Conservation (phyloP, 306 rosid species). For the Fragaria iinumae region DNA sequence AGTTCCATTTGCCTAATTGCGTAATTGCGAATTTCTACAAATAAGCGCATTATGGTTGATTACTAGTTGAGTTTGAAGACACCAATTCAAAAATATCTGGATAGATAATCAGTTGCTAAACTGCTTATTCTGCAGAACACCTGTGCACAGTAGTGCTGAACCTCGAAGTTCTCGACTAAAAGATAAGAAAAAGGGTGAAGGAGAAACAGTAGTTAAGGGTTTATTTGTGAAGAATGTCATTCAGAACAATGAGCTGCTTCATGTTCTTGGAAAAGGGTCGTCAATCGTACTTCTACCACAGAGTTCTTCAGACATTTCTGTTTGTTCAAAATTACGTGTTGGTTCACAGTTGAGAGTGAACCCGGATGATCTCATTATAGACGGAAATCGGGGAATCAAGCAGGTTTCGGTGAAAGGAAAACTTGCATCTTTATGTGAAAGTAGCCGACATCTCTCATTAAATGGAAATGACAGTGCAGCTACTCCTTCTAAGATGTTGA, state of each 20-base stretch:
- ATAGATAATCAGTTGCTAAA: neutral
- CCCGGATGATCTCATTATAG: constrained; percentile 56
- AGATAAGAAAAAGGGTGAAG: constrained; percentile 90
- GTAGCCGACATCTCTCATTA: constrained; percentile 44
- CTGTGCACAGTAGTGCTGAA: constrained; percentile 47
- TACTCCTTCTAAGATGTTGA: constrained; percentile 45
- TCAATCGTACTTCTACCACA: constrained; percentile 83
- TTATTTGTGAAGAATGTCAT: constrained; percentile 70
- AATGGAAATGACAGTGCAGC: constrained; percentile 34
- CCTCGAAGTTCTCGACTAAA: constrained; percentile 96
- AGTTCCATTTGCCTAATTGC: constrained; percentile 25
- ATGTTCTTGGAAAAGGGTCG: constrained; percentile 68
- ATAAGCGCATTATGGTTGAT: neutral
- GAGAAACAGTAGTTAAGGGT: constrained; percentile 85
- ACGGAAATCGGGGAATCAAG: constrained; percentile 44
- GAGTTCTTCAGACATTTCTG: constrained; percentile 71
- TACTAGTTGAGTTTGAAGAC: neutral
- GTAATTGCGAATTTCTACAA: neutral
- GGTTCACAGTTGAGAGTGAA: constrained; percentile 59
- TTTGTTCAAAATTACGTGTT: constrained; percentile 76
- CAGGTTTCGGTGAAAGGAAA: constrained; percentile 61
- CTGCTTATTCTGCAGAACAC: constrained; percentile 55
- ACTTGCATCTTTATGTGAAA: constrained; percentile 45
- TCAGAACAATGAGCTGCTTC: constrained; percentile 79
- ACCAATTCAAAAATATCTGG: neutral